phyloP scores from a whole-genome alignment of 2,329 filamentous ascomycete species.

The Aspergillus bombycis region DNA sequence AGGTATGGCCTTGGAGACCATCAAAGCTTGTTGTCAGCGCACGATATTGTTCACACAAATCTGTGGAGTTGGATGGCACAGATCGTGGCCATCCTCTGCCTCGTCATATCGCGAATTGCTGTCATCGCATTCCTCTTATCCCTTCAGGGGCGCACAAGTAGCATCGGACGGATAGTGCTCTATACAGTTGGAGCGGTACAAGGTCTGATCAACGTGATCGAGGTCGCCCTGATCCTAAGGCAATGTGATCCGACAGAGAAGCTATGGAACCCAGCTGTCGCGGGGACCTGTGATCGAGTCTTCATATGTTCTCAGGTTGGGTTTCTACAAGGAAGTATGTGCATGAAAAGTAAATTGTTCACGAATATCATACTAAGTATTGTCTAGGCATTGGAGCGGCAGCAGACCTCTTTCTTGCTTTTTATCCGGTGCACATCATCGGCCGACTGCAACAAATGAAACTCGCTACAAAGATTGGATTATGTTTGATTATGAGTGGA shows the following conservation, averaged over 20 bases:
- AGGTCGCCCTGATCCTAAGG: conserved; percentile 18
- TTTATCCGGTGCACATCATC: conserved; percentile 23
- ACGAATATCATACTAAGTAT: neutral
- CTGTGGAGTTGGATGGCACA: conserved; percentile 25
- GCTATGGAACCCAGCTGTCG: conserved; percentile 17
- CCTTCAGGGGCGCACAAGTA: conserved; percentile 17
- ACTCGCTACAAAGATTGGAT: conserved; percentile 18
- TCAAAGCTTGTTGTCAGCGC: conserved; percentile 9
- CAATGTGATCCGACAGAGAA: conserved; percentile 19
- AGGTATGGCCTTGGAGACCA: conserved; percentile 22
- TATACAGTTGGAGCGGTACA: conserved; percentile 19
- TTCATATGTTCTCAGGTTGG: conserved; percentile 19
- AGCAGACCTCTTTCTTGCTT: conserved; percentile 20
- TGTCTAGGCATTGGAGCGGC: conserved; percentile 16
- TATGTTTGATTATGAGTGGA: conserved; percentile 24
- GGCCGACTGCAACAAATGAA: conserved; percentile 23
- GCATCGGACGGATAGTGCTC: conserved; percentile 16
- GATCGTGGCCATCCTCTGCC: conserved; percentile 16
- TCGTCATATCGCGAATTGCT: conserved; percentile 18
- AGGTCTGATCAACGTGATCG: conserved; percentile 18
- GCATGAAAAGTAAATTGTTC: neutral
- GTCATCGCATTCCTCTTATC: conserved; percentile 23
- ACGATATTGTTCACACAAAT: conserved; percentile 17
- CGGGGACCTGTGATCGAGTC: conserved; percentile 18
- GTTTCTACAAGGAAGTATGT: conserved; percentile 22